These are phyloP conservation scores for Umbelopsis sp. DNA, from an alignment of 371 early-diverging fungal genomes.

Conservation along the genomic window DNA sequence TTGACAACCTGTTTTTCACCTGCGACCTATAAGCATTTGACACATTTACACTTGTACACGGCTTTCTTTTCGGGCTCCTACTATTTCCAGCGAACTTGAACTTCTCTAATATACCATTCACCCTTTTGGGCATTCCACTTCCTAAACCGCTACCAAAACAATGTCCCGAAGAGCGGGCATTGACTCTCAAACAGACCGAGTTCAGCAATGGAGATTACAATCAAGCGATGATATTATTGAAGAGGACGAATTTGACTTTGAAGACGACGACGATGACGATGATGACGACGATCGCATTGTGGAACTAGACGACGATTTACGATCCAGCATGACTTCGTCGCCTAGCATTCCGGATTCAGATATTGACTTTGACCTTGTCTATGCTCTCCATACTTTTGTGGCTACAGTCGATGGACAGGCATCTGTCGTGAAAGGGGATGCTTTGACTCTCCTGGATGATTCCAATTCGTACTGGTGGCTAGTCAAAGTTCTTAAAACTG, in stretches of 20 bases:
- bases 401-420: constrained; percentile 95
- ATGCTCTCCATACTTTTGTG: constrained; percentile 93
- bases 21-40: background rate
- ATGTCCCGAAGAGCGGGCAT: constrained; percentile 19
- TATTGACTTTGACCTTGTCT: constrained; percentile 79
- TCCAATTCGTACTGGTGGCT: constrained; percentile 97
- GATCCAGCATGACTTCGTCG: constrained; percentile 49
- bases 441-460: constrained; percentile 90
- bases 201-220: constrained; percentile 1
- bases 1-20: constrained; percentile 7
- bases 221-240: constrained; percentile 19
- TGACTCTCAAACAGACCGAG: constrained; percentile 10
- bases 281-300: constrained; percentile 45
- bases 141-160: constrained; percentile 1
- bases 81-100: background rate
- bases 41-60: background rate
- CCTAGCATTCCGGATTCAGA: constrained; percentile 75
- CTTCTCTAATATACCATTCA: background rate
- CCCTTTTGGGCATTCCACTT: background rate
- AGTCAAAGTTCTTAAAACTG: constrained; percentile 83
- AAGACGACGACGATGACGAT: constrained; percentile 52
- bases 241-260: constrained; percentile 47
- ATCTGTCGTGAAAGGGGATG: constrained; percentile 87
- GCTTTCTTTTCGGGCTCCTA: background rate
- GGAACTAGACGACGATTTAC: constrained; percentile 18